A percentile compares a stretch with the other conserved stretches of the same genome.
These are phyloP conservation scores for Kodamaea hsintzibuensis DNA, from an alignment of 805 yeast species.

Conservation along the genomic window DNA sequence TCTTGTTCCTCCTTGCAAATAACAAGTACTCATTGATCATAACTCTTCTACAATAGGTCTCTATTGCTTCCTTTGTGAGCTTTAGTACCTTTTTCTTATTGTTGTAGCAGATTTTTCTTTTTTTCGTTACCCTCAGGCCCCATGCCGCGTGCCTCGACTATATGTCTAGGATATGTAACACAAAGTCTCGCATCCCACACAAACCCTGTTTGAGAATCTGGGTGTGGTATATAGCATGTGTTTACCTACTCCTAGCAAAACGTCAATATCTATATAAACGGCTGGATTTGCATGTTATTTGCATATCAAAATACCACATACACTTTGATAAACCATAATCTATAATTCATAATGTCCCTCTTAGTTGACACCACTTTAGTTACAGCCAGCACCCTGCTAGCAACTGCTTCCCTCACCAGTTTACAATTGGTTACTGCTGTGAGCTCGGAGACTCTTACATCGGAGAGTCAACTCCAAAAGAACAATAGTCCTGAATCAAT, in stretches of 20 bases:
- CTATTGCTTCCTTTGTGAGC: background rate
- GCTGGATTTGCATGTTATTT: background rate
- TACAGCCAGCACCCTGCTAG: slow-evolving; percentile 6
- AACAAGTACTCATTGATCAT: background rate
- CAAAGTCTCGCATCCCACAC: background rate
- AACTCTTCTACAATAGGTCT: background rate
- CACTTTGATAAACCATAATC: background rate
- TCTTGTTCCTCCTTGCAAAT: background rate
- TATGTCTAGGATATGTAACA: background rate
- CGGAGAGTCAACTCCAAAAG: background rate
- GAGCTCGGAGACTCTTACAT: background rate
- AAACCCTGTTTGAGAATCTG: slow-evolving; percentile 1
- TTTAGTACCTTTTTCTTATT: background rate
- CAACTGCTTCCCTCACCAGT: slow-evolving; percentile 12
- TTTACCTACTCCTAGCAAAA: background rate
- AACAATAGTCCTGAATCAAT: slow-evolving; percentile 1
- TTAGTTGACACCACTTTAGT: slow-evolving; percentile 10
- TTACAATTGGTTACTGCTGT: slow-evolving; percentile 10
- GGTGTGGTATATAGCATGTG: background rate
- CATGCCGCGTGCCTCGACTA: slow-evolving; percentile 3
- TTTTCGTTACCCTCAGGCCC: background rate
- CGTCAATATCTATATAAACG: background rate
- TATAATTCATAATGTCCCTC: slow-evolving; percentile 9
- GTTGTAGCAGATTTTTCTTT: background rate
- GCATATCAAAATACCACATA: background rate